These are phyloP conservation scores for Osmanthus fragrans DNA, from an alignment of 257 asterid genomes.

Conservation along the genomic window DNA sequence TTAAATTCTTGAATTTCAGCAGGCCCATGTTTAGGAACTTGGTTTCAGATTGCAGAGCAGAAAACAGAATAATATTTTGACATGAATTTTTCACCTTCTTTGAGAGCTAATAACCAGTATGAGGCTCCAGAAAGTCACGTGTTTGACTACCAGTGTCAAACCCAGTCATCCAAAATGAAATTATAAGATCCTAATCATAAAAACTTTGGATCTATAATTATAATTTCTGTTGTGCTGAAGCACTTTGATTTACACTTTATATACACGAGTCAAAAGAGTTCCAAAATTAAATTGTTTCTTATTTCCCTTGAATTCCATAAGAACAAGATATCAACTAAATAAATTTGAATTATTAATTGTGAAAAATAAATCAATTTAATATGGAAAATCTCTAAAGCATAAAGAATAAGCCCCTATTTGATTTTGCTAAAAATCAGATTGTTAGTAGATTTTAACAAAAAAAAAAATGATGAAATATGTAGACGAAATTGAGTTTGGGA, in stretches of 20 bases:
- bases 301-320: not conserved
- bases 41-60: not conserved
- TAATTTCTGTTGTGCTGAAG: not conserved
- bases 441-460: no score
- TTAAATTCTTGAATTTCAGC: not conserved
- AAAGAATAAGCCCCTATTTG: not conserved
- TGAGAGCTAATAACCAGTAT: not conserved
- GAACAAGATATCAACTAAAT: not conserved
- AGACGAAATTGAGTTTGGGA: no score
- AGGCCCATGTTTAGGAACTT: not conserved
- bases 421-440: no score
- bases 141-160: not conserved
- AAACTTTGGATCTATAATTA: not conserved
- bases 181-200: not conserved
- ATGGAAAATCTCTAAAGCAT: not conserved
- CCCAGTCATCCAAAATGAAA: not conserved
- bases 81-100: not conserved
- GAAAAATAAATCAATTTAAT: not conserved
- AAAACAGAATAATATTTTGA: not conserved
- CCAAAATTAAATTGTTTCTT: not conserved
- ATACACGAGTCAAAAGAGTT: not conserved
- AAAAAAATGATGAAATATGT: no score
- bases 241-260: not conserved
- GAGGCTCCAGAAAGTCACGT: not conserved
- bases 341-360: not conserved